phyloP scores from a whole-genome alignment of 306 rosid genomes.

The Inga oerstediana region DNA sequence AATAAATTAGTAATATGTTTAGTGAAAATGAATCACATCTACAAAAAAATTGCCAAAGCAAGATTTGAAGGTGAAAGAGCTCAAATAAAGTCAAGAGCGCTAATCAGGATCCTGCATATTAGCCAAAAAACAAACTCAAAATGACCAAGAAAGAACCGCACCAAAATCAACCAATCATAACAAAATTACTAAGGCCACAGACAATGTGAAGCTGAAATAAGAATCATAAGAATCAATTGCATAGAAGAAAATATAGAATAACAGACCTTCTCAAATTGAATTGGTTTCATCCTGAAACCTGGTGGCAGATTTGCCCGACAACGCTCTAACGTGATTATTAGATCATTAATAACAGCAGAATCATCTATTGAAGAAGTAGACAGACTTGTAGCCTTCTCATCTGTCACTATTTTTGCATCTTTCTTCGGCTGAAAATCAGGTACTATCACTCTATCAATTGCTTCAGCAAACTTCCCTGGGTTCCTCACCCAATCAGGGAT shows the following conservation, averaged over 20 bases:
- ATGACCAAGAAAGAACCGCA: neutral
- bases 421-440: slow-evolving; percentile 88
- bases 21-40: neutral
- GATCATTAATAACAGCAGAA: slow-evolving; percentile 77
- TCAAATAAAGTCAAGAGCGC: neutral
- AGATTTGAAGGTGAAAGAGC: neutral
- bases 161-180: neutral
- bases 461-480: slow-evolving; percentile 72
- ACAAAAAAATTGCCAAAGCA: neutral
- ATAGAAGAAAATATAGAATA: neutral
- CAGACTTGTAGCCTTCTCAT: slow-evolving; percentile 84
- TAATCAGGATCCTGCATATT: neutral
- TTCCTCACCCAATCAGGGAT: slow-evolving; percentile 86
- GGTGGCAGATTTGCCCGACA: slow-evolving; percentile 53
- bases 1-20: neutral
- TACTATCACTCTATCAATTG: slow-evolving; percentile 67
- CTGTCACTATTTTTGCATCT: slow-evolving; percentile 85
- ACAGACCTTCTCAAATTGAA: slow-evolving; percentile 89
- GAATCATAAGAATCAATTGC: slow-evolving; percentile 13
- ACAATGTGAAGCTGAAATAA: neutral
- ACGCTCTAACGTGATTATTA: slow-evolving; percentile 66
- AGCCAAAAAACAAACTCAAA: neutral
- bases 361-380: slow-evolving; percentile 81
- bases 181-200: neutral
- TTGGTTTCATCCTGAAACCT: slow-evolving; percentile 91